These are phyloP conservation scores for Fagus crenata DNA, from an alignment of 306 rosid genomes.

Conservation along the genomic window DNA sequence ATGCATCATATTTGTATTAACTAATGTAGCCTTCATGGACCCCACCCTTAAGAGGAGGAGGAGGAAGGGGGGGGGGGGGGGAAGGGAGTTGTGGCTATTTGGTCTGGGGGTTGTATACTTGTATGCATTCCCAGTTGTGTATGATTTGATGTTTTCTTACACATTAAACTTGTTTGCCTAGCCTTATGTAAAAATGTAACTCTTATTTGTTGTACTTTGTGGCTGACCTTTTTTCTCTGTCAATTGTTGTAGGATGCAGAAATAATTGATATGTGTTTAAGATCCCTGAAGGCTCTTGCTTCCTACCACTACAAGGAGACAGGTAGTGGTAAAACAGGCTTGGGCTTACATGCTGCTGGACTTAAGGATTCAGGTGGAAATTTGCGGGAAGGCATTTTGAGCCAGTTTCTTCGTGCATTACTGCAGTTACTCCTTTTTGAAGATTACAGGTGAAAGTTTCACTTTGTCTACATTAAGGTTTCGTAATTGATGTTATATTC, in stretches of 20 bases:
- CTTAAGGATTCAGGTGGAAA: constrained; percentile 56
- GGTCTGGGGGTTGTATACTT: neutral
- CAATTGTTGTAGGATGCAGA: constrained; percentile 65
- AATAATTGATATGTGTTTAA: constrained; percentile 77
- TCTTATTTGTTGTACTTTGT: neutral
- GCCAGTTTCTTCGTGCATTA: constrained; percentile 77
- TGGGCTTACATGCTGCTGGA: constrained; percentile 66
- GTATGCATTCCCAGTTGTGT: neutral
- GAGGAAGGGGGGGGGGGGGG: neutral
- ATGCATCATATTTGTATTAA: neutral
- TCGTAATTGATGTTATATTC: neutral
- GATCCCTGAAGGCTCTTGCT: constrained; percentile 87
- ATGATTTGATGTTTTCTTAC: constrained; percentile 7
- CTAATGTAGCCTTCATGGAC: neutral
- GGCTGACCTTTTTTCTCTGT: constrained; percentile 23
- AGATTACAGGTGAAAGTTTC: constrained; percentile 66
- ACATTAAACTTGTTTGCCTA: neutral
- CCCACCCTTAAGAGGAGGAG: too few relatives aligned
- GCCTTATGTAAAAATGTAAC: neutral
- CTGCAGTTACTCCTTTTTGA: constrained; percentile 86
- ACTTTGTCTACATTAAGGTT: neutral
- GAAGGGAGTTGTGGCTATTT: neutral
- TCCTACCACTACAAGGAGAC: constrained; percentile 77
- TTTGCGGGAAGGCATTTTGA: constrained; percentile 76
- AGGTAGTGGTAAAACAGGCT: constrained; percentile 61